These are phyloP conservation scores for Aspergillus sp. DNA, from an alignment of 2,329 filamentous ascomycete genomes.

Conservation along the genomic window DNA sequence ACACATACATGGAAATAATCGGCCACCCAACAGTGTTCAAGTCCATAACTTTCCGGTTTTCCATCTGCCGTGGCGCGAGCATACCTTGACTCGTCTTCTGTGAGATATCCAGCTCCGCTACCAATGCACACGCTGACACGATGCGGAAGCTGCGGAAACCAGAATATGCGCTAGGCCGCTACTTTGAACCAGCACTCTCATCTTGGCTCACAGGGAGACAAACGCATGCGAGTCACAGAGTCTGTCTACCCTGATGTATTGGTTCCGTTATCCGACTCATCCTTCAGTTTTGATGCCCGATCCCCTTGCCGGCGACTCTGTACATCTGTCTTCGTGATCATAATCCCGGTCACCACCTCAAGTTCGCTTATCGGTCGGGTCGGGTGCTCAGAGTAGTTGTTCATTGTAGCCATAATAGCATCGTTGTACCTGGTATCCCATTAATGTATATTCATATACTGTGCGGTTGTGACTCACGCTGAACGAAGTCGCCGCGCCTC, in stretches of 20 bases:
- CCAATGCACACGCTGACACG: slow-evolving; percentile 16
- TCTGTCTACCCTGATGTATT: slow-evolving; percentile 12
- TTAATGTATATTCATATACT: neutral
- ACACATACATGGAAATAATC: no score
- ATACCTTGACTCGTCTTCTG: no score
- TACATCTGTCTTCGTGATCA: slow-evolving; percentile 51
- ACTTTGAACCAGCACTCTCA: neutral
- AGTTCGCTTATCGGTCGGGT: slow-evolving; percentile 47
- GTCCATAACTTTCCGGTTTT: no score
- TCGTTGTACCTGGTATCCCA: slow-evolving; percentile 51
- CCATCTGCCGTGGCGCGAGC: no score
- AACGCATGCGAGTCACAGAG: slow-evolving; percentile 17
- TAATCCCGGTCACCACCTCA: slow-evolving; percentile 59
- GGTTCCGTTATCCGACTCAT: slow-evolving; percentile 33
- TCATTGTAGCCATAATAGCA: slow-evolving; percentile 50
- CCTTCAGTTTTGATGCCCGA: slow-evolving; percentile 42
- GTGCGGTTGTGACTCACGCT: slow-evolving; percentile 1
- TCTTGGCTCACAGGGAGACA: slow-evolving; percentile 8
- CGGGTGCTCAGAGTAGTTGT: slow-evolving; percentile 42
- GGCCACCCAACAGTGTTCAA: no score
- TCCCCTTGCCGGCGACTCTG: slow-evolving; percentile 42
- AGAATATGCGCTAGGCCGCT: slow-evolving; percentile 1
- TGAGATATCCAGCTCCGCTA: slow-evolving; percentile 12
- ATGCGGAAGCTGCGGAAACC: slow-evolving; percentile 16
- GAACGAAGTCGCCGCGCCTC: slow-evolving; percentile 15